Evolutionary conservation across 2,329 filamentous ascomycete genomes (phyloP).

Genomic region (Cucurbitaria berberidis): DNA sequence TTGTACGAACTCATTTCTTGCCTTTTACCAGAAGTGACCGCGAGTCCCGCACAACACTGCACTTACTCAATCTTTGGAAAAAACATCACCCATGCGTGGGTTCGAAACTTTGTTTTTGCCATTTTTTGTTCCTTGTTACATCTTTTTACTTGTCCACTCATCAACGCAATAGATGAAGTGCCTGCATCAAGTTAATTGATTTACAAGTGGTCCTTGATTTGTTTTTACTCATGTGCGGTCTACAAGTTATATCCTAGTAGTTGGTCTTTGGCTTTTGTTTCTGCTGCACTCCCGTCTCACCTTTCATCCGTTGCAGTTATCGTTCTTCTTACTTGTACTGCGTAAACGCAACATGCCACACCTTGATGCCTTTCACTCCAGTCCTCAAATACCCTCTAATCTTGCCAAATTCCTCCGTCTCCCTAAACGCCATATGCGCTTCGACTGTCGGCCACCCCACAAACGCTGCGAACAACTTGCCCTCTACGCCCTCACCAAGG

Average conservation of each 20-base stretch:
- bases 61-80: slow-evolving; percentile 66
- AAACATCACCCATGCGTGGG: slow-evolving; percentile 39
- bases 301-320: no score
- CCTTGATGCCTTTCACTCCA: slow-evolving; percentile 51
- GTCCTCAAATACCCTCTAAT: slow-evolving; percentile 52
- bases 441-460: slow-evolving; percentile 61
- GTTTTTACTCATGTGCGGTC: no score
- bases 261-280: no score
- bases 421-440: slow-evolving; percentile 55
- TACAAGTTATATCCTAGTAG: no score
- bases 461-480: slow-evolving; percentile 51
- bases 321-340: slow-evolving; percentile 4
- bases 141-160: no score
- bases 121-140: slow-evolving; percentile 13
- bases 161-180: no score
- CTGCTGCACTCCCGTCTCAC: no score
- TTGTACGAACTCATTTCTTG: slow-evolving; percentile 77
- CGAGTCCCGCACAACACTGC: slow-evolving; percentile 67
- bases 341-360: slow-evolving; percentile 45
- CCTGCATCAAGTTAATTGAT: no score
- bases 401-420: slow-evolving; percentile 54
- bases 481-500: slow-evolving; percentile 33
- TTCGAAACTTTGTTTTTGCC: slow-evolving; percentile 52
- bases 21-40: slow-evolving; percentile 83
- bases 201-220: no score